A percentile compares a stretch with the other conserved stretches of the same genome.
These are phyloP conservation scores for Aquilaria malaccensis DNA, from an alignment of 345 rosid genomes.

Conservation along the genomic window DNA sequence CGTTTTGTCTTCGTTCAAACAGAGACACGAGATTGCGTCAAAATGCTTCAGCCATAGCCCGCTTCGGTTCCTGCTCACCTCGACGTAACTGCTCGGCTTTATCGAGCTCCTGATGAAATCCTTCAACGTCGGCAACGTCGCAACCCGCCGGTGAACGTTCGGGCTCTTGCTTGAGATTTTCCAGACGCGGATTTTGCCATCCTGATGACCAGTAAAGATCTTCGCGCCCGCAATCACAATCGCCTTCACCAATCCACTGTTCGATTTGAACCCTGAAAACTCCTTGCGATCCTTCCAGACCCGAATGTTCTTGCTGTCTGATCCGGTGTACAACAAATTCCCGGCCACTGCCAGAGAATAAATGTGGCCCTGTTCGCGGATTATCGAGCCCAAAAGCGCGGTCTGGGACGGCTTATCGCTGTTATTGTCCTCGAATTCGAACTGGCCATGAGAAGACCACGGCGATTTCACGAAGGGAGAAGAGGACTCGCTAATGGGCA, in stretches of 20 bases:
- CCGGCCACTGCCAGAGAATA: conserved; percentile 70
- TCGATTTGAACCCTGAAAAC: conserved; percentile 70
- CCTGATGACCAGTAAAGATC: conserved; percentile 87
- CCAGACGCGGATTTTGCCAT: conserved; percentile 89
- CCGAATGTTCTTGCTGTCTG: conserved; percentile 82
- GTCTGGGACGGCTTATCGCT: conserved; percentile 23
- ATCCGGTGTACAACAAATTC: conserved; percentile 73
- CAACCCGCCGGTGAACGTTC: conserved; percentile 42
- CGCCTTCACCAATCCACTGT: conserved; percentile 80
- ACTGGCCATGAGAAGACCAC: conserved; percentile 38
- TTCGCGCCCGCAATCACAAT: conserved; percentile 53
- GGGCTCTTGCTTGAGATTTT: conserved; percentile 42
- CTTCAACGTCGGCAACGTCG: conserved; percentile 57
- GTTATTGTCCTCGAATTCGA: background rate
- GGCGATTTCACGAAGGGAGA: conserved; percentile 59
- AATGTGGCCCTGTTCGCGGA: conserved; percentile 88
- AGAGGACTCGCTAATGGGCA: conserved; percentile 10
- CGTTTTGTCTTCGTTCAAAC: conserved; percentile 53
- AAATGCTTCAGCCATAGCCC: conserved; percentile 50
- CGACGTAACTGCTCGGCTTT: conserved; percentile 51
- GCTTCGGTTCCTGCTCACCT: conserved; percentile 33
- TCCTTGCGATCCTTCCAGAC: conserved; percentile 83
- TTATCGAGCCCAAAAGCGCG: conserved; percentile 64
- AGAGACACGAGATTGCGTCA: conserved; percentile 77
- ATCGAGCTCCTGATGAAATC: conserved; percentile 55